Evolutionary conservation across 2,329 filamentous ascomycete genomes (phyloP).

Genomic region (Xylariomycetidae sp.): DNA sequence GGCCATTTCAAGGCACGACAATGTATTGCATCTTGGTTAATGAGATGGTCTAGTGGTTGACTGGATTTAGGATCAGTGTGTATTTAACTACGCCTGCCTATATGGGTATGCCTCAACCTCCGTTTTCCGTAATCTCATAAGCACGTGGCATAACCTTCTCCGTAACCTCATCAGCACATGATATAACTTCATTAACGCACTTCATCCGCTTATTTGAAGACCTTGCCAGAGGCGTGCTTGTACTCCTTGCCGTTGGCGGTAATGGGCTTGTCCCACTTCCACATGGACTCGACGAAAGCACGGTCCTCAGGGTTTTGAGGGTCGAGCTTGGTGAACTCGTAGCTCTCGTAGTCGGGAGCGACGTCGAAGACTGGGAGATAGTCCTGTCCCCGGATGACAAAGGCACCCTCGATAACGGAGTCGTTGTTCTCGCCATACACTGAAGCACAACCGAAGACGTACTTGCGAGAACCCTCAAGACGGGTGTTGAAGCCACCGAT

Average conservation of each 20-base stretch:
- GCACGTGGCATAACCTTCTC: neutral
- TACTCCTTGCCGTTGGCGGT: slow-evolving; percentile 82
- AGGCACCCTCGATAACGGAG: slow-evolving; percentile 88
- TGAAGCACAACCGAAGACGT: slow-evolving; percentile 84
- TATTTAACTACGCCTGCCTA: too few relatives aligned
- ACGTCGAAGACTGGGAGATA: slow-evolving; percentile 85
- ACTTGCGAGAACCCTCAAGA: slow-evolving; percentile 97
- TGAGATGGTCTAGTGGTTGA: too few relatives aligned
- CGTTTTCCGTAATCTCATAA: too few relatives aligned
- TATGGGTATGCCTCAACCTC: neutral
- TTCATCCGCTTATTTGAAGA: slow-evolving; percentile 82
- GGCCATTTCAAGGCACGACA: too few relatives aligned
- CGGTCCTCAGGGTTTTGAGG: slow-evolving; percentile 77
- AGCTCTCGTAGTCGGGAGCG: slow-evolving; percentile 95
- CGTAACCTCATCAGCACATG: neutral
- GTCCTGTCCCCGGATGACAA: slow-evolving; percentile 91
- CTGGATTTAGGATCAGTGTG: too few relatives aligned
- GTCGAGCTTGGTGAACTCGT: slow-evolving; percentile 95
- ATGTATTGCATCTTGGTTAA: too few relatives aligned
- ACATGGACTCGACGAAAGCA: slow-evolving; percentile 79
- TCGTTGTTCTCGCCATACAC: slow-evolving; percentile 88
- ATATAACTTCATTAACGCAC: neutral
- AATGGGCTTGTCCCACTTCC: slow-evolving; percentile 87
- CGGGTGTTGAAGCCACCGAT: slow-evolving; percentile 97
- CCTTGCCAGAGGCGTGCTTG: slow-evolving; percentile 86